A percentile compares a stretch with the other conserved stretches of the same genome.
phyloP scores from a whole-genome alignment of 129 eudicot genomes.

The Mikania micrantha region DNA sequence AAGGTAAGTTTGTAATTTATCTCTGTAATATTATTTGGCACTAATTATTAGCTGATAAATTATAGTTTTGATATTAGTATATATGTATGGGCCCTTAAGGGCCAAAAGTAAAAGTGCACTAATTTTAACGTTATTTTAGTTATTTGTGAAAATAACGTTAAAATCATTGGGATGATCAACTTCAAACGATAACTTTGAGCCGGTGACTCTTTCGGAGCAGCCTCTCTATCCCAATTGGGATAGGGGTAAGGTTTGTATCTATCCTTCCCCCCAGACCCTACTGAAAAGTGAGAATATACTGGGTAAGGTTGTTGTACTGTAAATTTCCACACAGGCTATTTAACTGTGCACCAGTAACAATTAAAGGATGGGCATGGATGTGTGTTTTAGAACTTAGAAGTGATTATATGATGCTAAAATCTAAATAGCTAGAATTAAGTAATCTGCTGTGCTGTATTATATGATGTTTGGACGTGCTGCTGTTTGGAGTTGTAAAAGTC shows the following conservation, averaged over 20 bases:
- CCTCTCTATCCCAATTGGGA: too few species aligned
- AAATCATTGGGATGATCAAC: too few species aligned
- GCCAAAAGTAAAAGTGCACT: too few species aligned
- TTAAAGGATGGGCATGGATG: neutral
- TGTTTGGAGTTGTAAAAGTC: neutral
- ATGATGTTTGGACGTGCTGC: neutral
- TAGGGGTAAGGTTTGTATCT: too few species aligned
- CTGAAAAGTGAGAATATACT: too few species aligned
- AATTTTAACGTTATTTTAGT: too few species aligned
- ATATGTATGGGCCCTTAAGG: too few species aligned
- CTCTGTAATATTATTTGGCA: neutral
- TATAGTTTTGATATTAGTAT: neutral
- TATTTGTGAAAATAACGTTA: too few species aligned
- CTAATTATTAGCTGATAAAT: neutral
- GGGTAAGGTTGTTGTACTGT: too few species aligned
- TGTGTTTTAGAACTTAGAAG: neutral
- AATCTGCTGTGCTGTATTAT: neutral
- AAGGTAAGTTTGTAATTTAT: conserved; percentile 37
- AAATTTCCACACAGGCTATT: neutral
- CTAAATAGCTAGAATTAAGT: neutral
- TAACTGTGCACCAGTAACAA: neutral
- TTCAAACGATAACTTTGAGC: too few species aligned
- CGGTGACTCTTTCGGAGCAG: too few species aligned
- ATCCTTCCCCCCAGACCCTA: too few species aligned
- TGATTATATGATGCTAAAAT: neutral